Conservation (phyloP, 768 basidiomycete genomes). For the Zangia roseola region DNA sequence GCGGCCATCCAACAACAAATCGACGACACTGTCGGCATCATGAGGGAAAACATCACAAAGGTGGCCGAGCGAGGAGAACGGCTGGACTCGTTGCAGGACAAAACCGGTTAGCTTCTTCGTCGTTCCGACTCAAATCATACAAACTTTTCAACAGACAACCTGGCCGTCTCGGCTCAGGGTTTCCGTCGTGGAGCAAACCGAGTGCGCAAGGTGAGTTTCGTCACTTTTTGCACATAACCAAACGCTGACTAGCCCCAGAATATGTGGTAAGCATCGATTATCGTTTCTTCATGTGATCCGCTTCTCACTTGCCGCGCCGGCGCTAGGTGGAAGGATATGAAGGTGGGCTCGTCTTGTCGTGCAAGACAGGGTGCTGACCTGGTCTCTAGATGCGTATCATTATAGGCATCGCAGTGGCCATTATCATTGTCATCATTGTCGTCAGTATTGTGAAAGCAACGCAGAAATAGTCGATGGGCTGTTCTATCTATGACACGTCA, state of each 20-base stretch:
- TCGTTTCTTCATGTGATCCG: slow-evolving; percentile 1
- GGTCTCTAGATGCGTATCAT: slow-evolving; percentile 87
- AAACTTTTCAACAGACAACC: slow-evolving; percentile 61
- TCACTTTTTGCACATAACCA: not conserved
- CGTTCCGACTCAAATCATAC: not conserved
- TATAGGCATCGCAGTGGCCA: slow-evolving; percentile 83
- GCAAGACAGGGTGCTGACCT: slow-evolving; percentile 8
- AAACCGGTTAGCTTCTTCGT: slow-evolving; percentile 76
- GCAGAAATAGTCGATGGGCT: slow-evolving; percentile 37
- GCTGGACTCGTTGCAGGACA: slow-evolving; percentile 92
- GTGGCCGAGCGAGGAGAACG: slow-evolving; percentile 94
- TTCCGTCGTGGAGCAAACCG: slow-evolving; percentile 97
- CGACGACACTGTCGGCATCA: slow-evolving; percentile 94
- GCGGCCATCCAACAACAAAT: slow-evolving; percentile 97
- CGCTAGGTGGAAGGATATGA: slow-evolving; percentile 95
- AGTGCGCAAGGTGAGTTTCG: slow-evolving; percentile 78
- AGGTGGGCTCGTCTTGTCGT: slow-evolving; percentile 47
- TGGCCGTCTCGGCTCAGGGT: slow-evolving; percentile 98
- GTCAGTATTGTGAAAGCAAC: slow-evolving; percentile 92
- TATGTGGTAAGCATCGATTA: slow-evolving; percentile 71
- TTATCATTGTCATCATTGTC: slow-evolving; percentile 94
- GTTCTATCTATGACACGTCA: slow-evolving; percentile 46
- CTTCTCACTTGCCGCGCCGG: slow-evolving; percentile 8
- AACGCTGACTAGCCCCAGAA: slow-evolving; percentile 48
- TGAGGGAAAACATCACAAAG: slow-evolving; percentile 97